Evolutionary conservation across 2,329 filamentous ascomycete genomes (phyloP).

Genomic region (Arthrobotrys sphaeroides): DNA sequence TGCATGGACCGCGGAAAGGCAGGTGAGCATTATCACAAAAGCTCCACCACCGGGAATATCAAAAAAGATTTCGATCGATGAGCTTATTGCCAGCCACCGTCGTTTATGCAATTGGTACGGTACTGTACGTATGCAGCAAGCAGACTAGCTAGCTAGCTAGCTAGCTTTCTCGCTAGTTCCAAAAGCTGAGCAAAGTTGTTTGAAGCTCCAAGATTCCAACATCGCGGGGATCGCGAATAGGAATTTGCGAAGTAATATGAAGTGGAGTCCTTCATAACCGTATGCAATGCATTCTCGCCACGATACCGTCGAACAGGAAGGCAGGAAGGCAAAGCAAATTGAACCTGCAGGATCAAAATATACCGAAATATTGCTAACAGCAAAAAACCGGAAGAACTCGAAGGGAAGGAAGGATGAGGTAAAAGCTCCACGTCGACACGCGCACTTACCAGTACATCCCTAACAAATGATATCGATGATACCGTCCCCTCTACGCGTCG

Average conservation of each 20-base stretch:
- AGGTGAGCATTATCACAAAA: constrained; percentile 8
- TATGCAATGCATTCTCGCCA: constrained; percentile 13
- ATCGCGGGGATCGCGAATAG: constrained; percentile 23
- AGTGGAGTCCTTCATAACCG: constrained; percentile 1
- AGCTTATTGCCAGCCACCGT: constrained; percentile 18
- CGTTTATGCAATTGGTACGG: constrained; percentile 15
- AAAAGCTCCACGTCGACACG: constrained; percentile 13
- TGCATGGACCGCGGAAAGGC: constrained; percentile 22
- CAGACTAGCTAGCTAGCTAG: not conserved
- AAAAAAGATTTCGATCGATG: constrained; percentile 9
- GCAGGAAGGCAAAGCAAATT: constrained; percentile 1
- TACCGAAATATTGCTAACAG: not conserved
- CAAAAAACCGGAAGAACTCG: constrained; percentile 3
- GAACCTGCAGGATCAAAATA: constrained; percentile 9
- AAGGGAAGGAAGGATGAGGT: constrained; percentile 3
- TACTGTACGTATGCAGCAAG: too few species aligned
- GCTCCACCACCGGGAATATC: not conserved
- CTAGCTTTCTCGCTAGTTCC: too few species aligned
- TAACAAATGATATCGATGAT: constrained; percentile 84
- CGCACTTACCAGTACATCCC: constrained; percentile 77
- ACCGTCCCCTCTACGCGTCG: constrained; percentile 75
- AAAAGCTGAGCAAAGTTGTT: constrained; percentile 7
- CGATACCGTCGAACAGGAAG: constrained; percentile 22
- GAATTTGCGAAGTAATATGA: constrained; percentile 4
- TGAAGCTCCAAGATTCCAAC: constrained; percentile 9